These are phyloP conservation scores for Fistulinella prunicolor DNA, from an alignment of 768 basidiomycete species.

Conservation along the genomic window DNA sequence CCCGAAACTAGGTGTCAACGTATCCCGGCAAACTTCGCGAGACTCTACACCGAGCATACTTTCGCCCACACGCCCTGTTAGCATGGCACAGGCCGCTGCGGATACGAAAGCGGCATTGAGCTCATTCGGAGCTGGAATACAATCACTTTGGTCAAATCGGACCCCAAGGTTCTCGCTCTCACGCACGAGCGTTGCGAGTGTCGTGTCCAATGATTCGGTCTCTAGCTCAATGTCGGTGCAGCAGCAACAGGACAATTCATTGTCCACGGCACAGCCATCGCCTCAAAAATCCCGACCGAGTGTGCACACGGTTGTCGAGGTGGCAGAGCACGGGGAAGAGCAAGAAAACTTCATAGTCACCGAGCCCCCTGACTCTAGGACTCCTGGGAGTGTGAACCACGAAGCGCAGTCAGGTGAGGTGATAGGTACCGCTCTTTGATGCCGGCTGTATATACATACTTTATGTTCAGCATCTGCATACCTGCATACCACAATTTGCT, in stretches of 20 bases:
- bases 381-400: constrained; percentile 8
- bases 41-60: constrained; percentile 20
- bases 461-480: neutral
- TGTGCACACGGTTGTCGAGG: constrained; percentile 28
- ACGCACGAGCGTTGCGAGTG: constrained; percentile 27
- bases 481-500: neutral
- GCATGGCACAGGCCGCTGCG: constrained; percentile 31
- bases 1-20: constrained; percentile 13
- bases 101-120: constrained; percentile 35
- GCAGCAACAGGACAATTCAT: neutral
- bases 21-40: constrained; percentile 23
- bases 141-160: constrained; percentile 46
- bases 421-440: constrained; percentile 32
- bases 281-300: constrained; percentile 13
- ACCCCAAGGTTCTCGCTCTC: constrained; percentile 39
- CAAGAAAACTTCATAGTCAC: constrained; percentile 10
- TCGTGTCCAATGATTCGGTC: constrained; percentile 22
- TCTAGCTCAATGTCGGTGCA: constrained; percentile 10
- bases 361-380: neutral
- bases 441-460: neutral
- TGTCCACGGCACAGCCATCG: constrained; percentile 7
- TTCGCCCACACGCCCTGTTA: constrained; percentile 22
- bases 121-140: constrained; percentile 45
- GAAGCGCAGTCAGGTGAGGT: constrained; percentile 16
- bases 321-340: constrained; percentile 20